These are phyloP conservation scores for Epipyxis sp. DNA, from an alignment of 108 stramenopile genomes.

Conservation along the genomic window DNA sequence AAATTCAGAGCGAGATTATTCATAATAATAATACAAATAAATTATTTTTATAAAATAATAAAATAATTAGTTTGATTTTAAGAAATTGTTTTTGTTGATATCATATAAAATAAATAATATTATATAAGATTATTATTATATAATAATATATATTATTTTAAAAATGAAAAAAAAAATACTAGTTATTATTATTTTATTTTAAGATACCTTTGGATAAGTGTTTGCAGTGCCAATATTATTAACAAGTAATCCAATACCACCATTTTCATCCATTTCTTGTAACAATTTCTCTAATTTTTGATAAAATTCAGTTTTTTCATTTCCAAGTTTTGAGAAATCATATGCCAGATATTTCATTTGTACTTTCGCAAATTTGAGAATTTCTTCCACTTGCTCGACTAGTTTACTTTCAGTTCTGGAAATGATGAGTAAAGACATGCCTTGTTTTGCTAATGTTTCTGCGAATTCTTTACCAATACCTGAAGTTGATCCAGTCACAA, in stretches of 20 bases:
- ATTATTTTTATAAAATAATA: no score
- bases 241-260: conserved; percentile 19
- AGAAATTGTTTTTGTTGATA: no score
- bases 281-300: not conserved
- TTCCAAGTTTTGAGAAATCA: conserved; percentile 8
- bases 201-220: not conserved
- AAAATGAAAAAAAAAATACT: no score
- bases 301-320: not conserved
- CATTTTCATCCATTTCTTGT: conserved; percentile 1
- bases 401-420: conserved; percentile 13
- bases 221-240: conserved; percentile 26
- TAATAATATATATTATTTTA: no score
- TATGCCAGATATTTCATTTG: conserved; percentile 3
- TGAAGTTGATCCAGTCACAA: conserved; percentile 12
- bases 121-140: no score
- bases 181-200: no score
- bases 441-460: not conserved
- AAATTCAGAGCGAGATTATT: no score
- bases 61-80: no score
- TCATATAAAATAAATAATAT: no score
- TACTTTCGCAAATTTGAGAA: no score
- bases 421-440: conserved; percentile 23
- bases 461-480: conserved; percentile 23
- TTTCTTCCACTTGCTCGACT: conserved; percentile 27
- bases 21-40: no score